Conservation (phyloP, 163 green algal genomes). For the Chlamydomonas reinhardtii region DNA sequence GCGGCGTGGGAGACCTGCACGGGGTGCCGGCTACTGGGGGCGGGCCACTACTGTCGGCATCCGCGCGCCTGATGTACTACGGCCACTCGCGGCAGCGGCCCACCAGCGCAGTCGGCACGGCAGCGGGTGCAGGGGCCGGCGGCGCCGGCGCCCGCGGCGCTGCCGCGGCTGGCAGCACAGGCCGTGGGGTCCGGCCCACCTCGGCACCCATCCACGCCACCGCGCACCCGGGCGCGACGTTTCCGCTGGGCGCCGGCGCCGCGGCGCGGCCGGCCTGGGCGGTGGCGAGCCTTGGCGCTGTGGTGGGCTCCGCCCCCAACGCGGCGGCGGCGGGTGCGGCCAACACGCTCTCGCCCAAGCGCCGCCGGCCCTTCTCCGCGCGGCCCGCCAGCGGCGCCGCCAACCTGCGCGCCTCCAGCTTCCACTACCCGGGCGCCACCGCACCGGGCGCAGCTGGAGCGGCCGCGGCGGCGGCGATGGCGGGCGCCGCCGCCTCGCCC, state of each 20-base stretch:
- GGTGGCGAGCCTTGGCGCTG: too few relatives aligned
- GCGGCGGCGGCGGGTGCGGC: too few relatives aligned
- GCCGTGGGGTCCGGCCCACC: too few relatives aligned
- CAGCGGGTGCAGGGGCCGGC: neutral
- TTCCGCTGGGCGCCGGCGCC: neutral
- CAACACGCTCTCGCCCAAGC: neutral
- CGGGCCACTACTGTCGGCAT: neutral
- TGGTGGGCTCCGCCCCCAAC: neutral
- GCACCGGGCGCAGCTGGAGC: too few relatives aligned
- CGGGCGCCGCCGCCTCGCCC: too few relatives aligned
- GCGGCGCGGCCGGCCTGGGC: too few relatives aligned
- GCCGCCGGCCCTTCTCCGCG: neutral
- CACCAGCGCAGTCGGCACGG: neutral
- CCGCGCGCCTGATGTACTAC: constrained; percentile 31
- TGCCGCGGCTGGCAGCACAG: neutral
- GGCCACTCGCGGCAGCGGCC: constrained; percentile 3
- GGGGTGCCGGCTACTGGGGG: neutral
- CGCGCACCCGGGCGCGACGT: neutral
- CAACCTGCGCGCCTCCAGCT: neutral
- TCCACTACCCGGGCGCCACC: neutral
- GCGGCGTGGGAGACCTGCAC: neutral
- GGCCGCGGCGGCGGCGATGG: too few relatives aligned
- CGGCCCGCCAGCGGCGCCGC: too few relatives aligned
- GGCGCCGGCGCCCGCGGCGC: neutral
- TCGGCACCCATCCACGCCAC: neutral